Evolutionary conservation across 78 protist genomes (phyloP), one percentile per base, ranked within the genome.

Genomic region (Dictyostelium purpureum): DNA sequence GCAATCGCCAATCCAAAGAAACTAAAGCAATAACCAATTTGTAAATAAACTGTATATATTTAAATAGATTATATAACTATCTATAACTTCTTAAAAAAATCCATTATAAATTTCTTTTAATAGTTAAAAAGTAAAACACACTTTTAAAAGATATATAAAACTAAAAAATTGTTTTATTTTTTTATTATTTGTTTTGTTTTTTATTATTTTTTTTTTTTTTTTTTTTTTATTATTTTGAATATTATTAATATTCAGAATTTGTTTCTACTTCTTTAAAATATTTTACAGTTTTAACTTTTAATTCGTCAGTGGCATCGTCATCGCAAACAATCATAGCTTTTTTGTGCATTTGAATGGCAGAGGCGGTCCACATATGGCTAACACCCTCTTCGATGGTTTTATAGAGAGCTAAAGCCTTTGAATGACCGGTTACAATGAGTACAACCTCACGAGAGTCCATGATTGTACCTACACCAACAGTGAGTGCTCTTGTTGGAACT

Each of bases 391-490:
- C 97, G 4, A 96, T 52, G 47, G 89, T 69, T 59, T 87, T 96
- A 89, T 57, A 61, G 28, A 96, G 59, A n/a, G 98, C 98, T 47
- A 78, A 71, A 16, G 97, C 97, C 70, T 96, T 96, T 79, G 80
- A 74, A 16, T 78, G 93, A 52, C 98, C 98, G n/a, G 97, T 95
- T 45, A 96, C 78, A 33, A 96, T 69, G 24, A 96, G 28, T 2
- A 95, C 37, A n/a, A 96, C 95, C 57, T 96, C 98, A 11, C 87
- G 40, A 42, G 98, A 89, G 43, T 95, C 97, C 94, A 97, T 63
- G 26, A 97, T 89, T 10, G 99, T 97, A 2, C 94, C 97, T 21
- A 97, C 98, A 24, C 99, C 99, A 33, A 97, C 98, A 4, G 99
- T 97, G 28, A 97, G 71, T 16, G 99, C 97, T 78, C 70, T 56